Conservation (phyloP, 2,329 filamentous ascomycete species). For the Grosmannia huntii region DNA sequence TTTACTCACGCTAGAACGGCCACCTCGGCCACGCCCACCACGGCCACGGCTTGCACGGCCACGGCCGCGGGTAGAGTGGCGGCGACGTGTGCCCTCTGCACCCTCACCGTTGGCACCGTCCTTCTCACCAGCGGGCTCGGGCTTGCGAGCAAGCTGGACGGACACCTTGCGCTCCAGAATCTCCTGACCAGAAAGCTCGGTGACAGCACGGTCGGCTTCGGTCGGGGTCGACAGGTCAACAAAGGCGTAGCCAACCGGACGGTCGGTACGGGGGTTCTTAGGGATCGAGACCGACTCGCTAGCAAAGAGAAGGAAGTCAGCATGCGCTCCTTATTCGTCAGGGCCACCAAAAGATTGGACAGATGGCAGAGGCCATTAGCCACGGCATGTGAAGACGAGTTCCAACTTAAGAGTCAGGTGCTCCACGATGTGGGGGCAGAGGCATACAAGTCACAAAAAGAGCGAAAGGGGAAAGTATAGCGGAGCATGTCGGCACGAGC, state of each 20-base stretch:
- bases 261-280: constrained; percentile 97
- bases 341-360: neutral
- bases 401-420: neutral
- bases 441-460: neutral
- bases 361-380: neutral
- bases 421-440: neutral
- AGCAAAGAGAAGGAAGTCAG: constrained; percentile 21
- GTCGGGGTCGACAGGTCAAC: constrained; percentile 91
- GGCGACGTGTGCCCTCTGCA: constrained; percentile 50
- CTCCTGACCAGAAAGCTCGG: constrained; percentile 91
- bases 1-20: constrained; percentile 42
- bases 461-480: neutral
- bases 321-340: neutral
- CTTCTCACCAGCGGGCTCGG: constrained; percentile 73
- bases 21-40: constrained; percentile 53
- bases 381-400: neutral
- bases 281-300: constrained; percentile 99
- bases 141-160: constrained; percentile 96
- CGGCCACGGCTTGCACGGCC: constrained; percentile 55
- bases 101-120: constrained; percentile 68
- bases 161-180: constrained; percentile 98
- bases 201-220: constrained; percentile 91
- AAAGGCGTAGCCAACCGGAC: constrained; percentile 97
- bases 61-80: constrained; percentile 50
- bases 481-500: neutral